phyloP scores from a whole-genome alignment of 78 protist genomes.

The Isochrysis galbana region DNA sequence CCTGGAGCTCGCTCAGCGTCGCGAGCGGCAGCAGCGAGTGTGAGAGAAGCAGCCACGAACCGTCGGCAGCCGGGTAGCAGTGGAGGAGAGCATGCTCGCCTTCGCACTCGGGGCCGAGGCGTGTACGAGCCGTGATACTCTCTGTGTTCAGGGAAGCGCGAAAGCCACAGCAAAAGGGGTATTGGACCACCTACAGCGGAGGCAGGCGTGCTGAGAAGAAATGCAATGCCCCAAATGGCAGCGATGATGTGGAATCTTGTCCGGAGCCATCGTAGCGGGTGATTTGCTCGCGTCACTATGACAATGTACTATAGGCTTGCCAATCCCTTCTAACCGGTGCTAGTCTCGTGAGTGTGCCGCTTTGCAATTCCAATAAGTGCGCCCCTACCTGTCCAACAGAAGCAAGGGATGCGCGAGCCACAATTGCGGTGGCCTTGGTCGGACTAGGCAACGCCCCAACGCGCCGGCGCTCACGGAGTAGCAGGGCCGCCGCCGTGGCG shows the following conservation, averaged over 20 bases:
- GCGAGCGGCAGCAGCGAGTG: background rate
- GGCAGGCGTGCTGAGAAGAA: no score
- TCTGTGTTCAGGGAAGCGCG: background rate
- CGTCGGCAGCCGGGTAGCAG: background rate
- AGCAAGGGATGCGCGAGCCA: constrained; percentile 9
- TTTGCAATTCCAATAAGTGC: no score
- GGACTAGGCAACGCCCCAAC: background rate
- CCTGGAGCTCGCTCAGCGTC: background rate
- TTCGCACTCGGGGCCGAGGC: background rate
- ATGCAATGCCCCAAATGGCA: no score
- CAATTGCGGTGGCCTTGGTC: background rate
- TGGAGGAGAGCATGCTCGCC: background rate
- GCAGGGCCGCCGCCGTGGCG: background rate
- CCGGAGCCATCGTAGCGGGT: no score
- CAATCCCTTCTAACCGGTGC: no score
- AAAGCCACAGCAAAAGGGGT: background rate
- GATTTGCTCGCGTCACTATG: no score
- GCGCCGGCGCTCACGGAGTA: background rate
- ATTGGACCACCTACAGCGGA: background rate
- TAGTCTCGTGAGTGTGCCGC: no score
- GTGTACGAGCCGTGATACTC: background rate
- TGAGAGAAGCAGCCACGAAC: background rate
- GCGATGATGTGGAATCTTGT: no score
- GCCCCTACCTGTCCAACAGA: constrained; percentile 4
- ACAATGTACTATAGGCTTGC: no score